Evolutionary conservation across 2,329 filamentous ascomycete genomes (phyloP).

Genomic region (Teratosphaeria nubilosa): DNA sequence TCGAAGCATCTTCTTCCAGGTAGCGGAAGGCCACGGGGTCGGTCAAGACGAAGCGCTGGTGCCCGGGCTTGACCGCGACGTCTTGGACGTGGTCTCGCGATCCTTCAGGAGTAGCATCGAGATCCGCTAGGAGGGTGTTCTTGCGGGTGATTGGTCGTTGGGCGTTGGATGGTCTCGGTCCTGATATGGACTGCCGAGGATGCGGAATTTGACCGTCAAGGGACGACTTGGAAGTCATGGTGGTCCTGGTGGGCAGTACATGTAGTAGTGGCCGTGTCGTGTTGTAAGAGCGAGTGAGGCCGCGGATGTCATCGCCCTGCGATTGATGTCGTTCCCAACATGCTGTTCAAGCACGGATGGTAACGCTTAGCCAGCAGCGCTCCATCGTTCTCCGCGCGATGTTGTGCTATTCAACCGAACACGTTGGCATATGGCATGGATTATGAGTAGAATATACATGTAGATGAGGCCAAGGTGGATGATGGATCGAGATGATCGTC

Average conservation of each 20-base stretch:
- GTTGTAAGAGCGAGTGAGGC: too few species aligned
- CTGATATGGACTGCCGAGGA: conserved; percentile 1
- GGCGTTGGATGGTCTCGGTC: conserved; percentile 2
- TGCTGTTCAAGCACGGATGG: too few species aligned
- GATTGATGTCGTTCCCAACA: too few species aligned
- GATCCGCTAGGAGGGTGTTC: conserved; percentile 1
- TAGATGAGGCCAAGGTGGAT: background rate
- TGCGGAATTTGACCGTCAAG: conserved; percentile 7
- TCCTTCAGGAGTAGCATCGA: background rate
- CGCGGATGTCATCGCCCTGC: too few species aligned
- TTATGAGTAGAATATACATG: background rate
- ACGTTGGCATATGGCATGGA: background rate
- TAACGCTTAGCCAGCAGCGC: too few species aligned
- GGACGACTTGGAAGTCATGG: conserved; percentile 9
- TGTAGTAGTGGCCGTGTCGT: too few species aligned
- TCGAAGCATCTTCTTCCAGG: conserved; percentile 73
- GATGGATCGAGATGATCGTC: background rate
- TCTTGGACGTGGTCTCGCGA: background rate
- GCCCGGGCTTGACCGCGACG: conserved; percentile 21
- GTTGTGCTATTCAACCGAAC: too few species aligned
- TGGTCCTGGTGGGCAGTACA: background rate
- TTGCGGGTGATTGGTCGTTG: conserved; percentile 10
- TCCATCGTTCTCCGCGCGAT: too few species aligned
- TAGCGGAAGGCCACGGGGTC: conserved; percentile 61
- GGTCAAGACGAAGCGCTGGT: conserved; percentile 53